Base-by-base conservation (phyloP, 768 basidiomycete genomes). In the Cantharellus cinnabarinus region DNA sequence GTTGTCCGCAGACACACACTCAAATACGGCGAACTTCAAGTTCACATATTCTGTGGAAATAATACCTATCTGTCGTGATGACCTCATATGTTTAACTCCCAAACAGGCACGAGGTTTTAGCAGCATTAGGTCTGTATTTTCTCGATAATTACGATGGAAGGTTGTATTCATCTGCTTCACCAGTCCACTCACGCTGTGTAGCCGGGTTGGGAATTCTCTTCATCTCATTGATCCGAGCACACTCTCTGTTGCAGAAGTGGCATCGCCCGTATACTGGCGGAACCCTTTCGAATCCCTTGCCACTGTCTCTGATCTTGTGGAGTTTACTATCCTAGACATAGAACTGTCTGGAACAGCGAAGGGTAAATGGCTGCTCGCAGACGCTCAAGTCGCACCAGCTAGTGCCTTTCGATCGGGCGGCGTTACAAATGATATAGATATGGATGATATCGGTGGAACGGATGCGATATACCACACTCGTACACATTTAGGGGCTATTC, bases 41-140 rank as follows among this genome's bases (percentile, higher is more conserved):
- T 93, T 87, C 71, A 90, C 91, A 3, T 98, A 89, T 75, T 95
- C 93, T 3, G 87, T 98, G 64, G 94, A 98, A 71, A 95, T 99
- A 67, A 79, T 85, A 3, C 91, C 95, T 0, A 80, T 99, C 59
- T 99, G 95, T 75, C 97, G 97, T 69, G 95, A 98, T 68, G 95
- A 99, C 70, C 79, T 99, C 37, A 85, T 98, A 29, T 89, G 87
- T 68, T 75, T 99, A 41, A 89, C 91, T 2, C 69, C 73, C 5
- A 88, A 89, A 66, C 82, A 83, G 64, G 91, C 95, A 0, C 81
- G 83, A 4, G 72, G 79, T 15, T 73, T 93, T 59, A 80, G 83
- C 67, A 97, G 93, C 74, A 94, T 99, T 71, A 80, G 68, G 71
- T 72, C 61, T 48, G 44, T 29, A 1, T 48, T 48, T 48, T 29